Evolutionary conservation across 1,284 basidiomycete species (phyloP), one percentile per base, ranked within the genome.

Genomic region (Moniliophthora roreri): DNA sequence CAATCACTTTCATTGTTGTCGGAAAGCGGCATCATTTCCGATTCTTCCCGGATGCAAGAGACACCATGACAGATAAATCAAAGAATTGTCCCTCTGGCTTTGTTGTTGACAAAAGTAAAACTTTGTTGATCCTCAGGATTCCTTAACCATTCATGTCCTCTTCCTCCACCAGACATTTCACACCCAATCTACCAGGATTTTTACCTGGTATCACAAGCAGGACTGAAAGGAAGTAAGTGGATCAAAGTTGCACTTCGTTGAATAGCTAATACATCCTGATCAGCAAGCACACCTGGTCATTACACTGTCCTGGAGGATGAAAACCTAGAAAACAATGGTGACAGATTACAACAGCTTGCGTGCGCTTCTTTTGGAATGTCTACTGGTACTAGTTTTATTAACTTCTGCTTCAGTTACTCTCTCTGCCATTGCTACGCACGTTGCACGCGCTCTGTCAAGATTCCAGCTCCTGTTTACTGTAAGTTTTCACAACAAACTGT

Each of bases 401-500:
- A n/a, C 15, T 21, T 10, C 39, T 7, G 26, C n/a, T 24, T 21
- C 24, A 67, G 66, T 3, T 72, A 66, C 47, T 56, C 66, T 0
- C 54, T 72, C 5, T 72, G 69, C 45, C 71, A 74, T 45, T 64
- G 63, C 34, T 74, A 71, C 50, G 63, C 67, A 10, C 63, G 68
- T 32, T 62, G 68, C 15, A 73, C 71, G 8, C 65, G 70, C 13
- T 65, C 69, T 2, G 70, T 72, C 7, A 69, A 67, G 32, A 66
- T 72, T 28, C 71, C 71, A 1, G 70, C 72, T 0, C 71, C 71
- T 0, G 71, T 74, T 3, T 74, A 73, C 42, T 74, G 70, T 72
- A 51, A 54, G 71, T 63, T 11, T 8, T 21, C 21, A 4, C 4
- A 15, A 40, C 36, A 36, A 15, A 18, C 18, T 42, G 20, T 11